phyloP scores from a whole-genome alignment of 2,329 filamentous ascomycete genomes.

The Fonsecaea pugnacius region DNA sequence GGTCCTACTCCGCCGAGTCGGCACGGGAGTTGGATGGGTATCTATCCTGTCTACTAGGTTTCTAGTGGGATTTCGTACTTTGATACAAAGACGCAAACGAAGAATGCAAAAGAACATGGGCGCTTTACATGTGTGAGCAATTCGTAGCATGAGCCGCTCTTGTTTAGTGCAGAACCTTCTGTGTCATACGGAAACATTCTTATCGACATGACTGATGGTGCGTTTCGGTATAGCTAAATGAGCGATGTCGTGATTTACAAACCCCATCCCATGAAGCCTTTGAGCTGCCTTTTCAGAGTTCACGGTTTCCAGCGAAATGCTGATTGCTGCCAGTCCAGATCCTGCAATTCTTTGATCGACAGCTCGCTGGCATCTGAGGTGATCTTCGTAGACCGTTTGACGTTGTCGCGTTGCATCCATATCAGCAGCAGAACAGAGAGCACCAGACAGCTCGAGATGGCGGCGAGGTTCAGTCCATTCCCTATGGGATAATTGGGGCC shows the following conservation, averaged over 20 bases:
- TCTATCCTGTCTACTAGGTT: slow-evolving; percentile 24
- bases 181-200: not conserved
- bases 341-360: slow-evolving; percentile 58
- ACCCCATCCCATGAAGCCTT: not conserved
- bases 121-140: not conserved
- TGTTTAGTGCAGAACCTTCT: not conserved
- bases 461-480: slow-evolving; percentile 71
- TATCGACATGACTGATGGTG: not conserved
- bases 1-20: slow-evolving; percentile 21
- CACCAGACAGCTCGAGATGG: slow-evolving; percentile 60
- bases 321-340: slow-evolving; percentile 70
- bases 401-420: slow-evolving; percentile 69
- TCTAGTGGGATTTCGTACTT: not conserved
- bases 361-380: slow-evolving; percentile 60
- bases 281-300: not conserved
- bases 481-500: slow-evolving; percentile 70
- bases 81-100: not conserved
- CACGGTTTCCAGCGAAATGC: slow-evolving; percentile 64
- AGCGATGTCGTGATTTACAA: not conserved
- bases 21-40: slow-evolving; percentile 27
- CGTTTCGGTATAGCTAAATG: no score
- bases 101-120: not conserved
- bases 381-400: slow-evolving; percentile 57
- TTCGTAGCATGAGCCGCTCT: not conserved
- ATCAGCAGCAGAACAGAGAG: slow-evolving; percentile 54